Conservation (phyloP, 1,284 basidiomycete genomes). For the Apiotrichum brassicae region DNA sequence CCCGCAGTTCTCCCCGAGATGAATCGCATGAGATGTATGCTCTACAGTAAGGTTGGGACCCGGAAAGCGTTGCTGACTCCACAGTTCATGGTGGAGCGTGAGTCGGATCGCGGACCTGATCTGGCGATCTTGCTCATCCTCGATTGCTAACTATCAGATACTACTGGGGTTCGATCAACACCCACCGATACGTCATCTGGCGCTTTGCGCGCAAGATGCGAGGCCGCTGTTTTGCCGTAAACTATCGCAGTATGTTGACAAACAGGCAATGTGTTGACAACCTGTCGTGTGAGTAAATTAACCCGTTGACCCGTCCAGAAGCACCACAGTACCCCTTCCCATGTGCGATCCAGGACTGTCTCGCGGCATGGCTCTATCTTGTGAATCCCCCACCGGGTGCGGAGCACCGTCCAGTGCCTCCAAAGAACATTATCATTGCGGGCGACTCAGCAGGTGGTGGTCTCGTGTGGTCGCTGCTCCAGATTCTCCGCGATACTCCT, state of each 20-base stretch:
- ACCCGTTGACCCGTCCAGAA: too few species aligned
- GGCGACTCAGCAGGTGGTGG: slow-evolving; percentile 96
- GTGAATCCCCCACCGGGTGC: slow-evolving; percentile 65
- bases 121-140: too few species aligned
- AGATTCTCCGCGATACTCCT: slow-evolving; percentile 76
- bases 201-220: slow-evolving; percentile 82
- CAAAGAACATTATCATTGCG: slow-evolving; percentile 68
- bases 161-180: slow-evolving; percentile 53
- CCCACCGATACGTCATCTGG: slow-evolving; percentile 68
- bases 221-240: slow-evolving; percentile 80
- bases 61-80: slow-evolving; percentile 6
- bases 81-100: slow-evolving; percentile 57
- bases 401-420: slow-evolving; percentile 70
- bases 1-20: slow-evolving; percentile 56
- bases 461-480: slow-evolving; percentile 72
- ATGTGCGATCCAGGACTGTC: slow-evolving; percentile 79
- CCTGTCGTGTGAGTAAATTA: too few species aligned
- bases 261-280: not conserved
- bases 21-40: slow-evolving; percentile 78
- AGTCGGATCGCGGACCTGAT: slow-evolving; percentile 1
- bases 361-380: slow-evolving; percentile 74
- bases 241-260: slow-evolving; percentile 58
- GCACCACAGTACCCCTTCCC: slow-evolving; percentile 96
- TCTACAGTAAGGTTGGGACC: slow-evolving; percentile 61
- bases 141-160: slow-evolving; percentile 27